These are phyloP conservation scores for Sordariomycetes sp. DNA, from an alignment of 2,329 filamentous ascomycete species.

Conservation along the genomic window DNA sequence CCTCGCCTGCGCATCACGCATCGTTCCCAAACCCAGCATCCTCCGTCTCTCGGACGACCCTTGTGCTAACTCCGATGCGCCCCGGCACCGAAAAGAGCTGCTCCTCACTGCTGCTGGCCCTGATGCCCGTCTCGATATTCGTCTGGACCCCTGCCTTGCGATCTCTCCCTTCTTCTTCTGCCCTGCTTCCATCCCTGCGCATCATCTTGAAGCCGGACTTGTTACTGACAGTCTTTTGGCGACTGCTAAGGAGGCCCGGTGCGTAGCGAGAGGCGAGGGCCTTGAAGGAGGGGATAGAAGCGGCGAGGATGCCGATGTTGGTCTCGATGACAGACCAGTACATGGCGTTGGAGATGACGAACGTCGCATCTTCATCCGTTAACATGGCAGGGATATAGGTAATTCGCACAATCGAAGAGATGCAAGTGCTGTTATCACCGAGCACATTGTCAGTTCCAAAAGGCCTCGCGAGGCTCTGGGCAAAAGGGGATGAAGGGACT, in stretches of 20 bases:
- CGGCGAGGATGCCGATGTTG: conserved; percentile 20
- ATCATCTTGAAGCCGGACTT: conserved; percentile 5
- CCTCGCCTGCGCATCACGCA: background rate
- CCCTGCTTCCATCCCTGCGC: conserved; percentile 4
- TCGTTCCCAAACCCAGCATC: background rate
- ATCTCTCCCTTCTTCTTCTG: conserved; percentile 1
- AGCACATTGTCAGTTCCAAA: background rate
- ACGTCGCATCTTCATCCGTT: conserved; percentile 17
- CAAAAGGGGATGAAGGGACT: conserved; percentile 4
- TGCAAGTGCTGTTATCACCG: conserved; percentile 20
- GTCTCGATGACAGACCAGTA: conserved; percentile 23
- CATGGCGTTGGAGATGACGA: conserved; percentile 23
- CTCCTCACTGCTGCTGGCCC: background rate
- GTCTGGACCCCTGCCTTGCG: background rate
- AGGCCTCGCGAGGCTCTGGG: background rate
- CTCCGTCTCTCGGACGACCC: background rate
- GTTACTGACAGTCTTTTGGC: background rate
- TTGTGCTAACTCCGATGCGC: background rate
- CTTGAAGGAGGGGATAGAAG: conserved; percentile 20
- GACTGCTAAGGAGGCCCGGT: background rate
- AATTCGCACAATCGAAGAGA: conserved; percentile 31
- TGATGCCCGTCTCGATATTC: background rate
- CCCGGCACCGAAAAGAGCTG: background rate
- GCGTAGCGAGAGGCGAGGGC: background rate
- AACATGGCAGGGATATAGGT: conserved; percentile 29